Evolutionary conservation across 163 green algal species (phyloP), one percentile per base, ranked within the genome.

Genomic region (Scenedesmus sp.): DNA sequence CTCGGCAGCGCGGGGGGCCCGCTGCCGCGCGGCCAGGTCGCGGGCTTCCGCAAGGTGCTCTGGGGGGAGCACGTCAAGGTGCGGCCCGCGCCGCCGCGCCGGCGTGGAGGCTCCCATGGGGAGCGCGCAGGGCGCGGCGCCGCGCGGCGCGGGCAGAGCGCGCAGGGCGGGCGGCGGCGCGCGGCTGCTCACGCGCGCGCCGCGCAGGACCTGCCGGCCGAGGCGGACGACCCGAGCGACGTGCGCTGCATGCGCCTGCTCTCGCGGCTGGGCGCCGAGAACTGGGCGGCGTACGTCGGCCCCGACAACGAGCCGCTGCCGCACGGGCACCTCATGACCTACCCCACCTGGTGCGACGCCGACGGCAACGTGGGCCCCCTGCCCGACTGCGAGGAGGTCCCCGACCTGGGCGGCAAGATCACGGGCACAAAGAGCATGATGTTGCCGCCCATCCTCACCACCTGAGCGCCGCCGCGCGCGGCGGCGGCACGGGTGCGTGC

Each of bases 41-140:
- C 79, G 15, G 81, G 74, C 31, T 86, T 86, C 75, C 62, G 81
- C 24, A 83, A 83, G 81, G 66, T 50, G 60, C 67, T 86, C 26
- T 83, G 58, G 39, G 44, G 44, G 63, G 81, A 86, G 31, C 81
- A 86, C 65, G 20, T 78, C 22, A 50, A 60, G 73, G 73, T 81
- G 54, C 47, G 69, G 5, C 3, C 22, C 50, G 63, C 34, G 18
- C 18, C n/a, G n/a, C n/a, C n/a, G n/a, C n/a, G n/a, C n/a, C n/a
- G n/a, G n/a, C 48, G 18, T 15, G 48, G n/a, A n/a, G n/a, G n/a
- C n/a, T n/a, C n/a, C n/a, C n/a, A n/a, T n/a, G n/a, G n/a, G n/a
- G n/a, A n/a, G n/a, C n/a, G n/a, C n/a, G n/a, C n/a, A n/a, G n/a
- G n/a, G n/a, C n/a, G n/a, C n/a, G n/a, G n/a, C n/a, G n/a, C n/a